Percentiles rank a stretch among this genome's conserved stretches.
phyloP scores from a whole-genome alignment of 805 yeast species.

The Hagleromyces aurorensis region DNA sequence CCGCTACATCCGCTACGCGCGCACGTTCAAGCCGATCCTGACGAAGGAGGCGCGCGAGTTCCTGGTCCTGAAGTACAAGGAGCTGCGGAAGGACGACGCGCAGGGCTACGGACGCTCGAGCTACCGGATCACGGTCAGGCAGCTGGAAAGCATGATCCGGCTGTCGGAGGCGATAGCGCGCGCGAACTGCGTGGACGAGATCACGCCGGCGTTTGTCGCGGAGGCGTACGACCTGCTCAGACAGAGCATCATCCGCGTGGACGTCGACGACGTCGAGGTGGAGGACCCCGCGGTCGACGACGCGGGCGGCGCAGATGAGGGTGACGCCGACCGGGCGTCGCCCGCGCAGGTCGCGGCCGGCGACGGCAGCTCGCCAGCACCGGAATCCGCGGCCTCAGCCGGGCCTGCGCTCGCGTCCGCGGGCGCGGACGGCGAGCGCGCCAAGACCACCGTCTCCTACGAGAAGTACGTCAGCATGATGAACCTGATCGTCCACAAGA shows the following conservation, averaged over 20 bases:
- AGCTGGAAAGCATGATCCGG: constrained; percentile 87
- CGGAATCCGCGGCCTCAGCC: neutral
- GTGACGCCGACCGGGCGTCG: too few species aligned
- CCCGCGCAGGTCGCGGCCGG: too few species aligned
- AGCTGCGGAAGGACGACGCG: constrained; percentile 81
- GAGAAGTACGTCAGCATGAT: constrained; percentile 82
- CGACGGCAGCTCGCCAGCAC: constrained; percentile 3
- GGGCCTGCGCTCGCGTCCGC: neutral
- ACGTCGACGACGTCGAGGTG: constrained; percentile 83
- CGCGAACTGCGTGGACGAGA: constrained; percentile 88
- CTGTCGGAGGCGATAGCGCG: constrained; percentile 94
- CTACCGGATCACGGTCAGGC: constrained; percentile 94
- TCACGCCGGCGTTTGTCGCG: constrained; percentile 76
- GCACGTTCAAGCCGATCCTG: constrained; percentile 86
- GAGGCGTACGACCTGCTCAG: constrained; percentile 88
- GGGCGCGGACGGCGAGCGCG: constrained; percentile 1
- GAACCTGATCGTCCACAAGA: constrained; percentile 64
- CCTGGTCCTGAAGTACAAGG: constrained; percentile 73
- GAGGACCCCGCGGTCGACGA: constrained; percentile 50
- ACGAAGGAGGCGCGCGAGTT: constrained; percentile 71
- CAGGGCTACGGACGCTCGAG: constrained; percentile 74
- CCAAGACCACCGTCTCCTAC: constrained; percentile 56
- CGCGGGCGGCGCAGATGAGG: constrained; percentile 9
- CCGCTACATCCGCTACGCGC: constrained; percentile 84
- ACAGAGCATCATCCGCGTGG: constrained; percentile 89